Base-by-base conservation (phyloP, 768 basidiomycete species). In the Chalciporus chontae region DNA sequence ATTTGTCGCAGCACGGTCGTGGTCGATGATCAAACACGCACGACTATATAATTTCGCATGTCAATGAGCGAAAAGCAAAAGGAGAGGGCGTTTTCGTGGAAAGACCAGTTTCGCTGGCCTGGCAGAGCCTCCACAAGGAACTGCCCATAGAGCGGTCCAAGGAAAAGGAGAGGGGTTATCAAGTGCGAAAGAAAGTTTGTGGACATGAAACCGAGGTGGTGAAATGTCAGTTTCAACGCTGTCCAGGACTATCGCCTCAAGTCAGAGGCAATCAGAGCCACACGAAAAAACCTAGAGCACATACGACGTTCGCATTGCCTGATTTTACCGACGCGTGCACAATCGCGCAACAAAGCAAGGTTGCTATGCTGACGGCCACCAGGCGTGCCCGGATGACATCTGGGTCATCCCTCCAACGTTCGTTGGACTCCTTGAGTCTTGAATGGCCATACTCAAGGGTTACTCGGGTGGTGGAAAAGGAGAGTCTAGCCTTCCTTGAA, bases 311-410 rank as follows among this genome's bases (percentile, higher is more conserved):
- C 18, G 44, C 36, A 13, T 40, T 46, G 39, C 61, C 69, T 39
- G 62, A 51, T 27, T 63, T 40, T 15, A 42, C 40, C 59, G 64
- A 71, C 48, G 81, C 54, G 39, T 72, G 76, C 7, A 93, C 75
- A 1, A 74, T 65, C 5, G 63, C 57, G 40, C 86, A 80, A 56
- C 83, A 84, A 1, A 77, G 50, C 0, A 79, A 37, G 2, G 89
- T 90, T 38, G 85, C 84, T 23, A 78, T 38, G 21, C 73, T 71
- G 5, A 86, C 93, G 4, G 87, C 86, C 14, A 74, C 61, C 46
- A 96, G 69, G 18, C 95, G 76, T 5, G 87, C 84, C n/a, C 77
- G 75, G 52, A 98, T 93, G 5, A 95, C 89, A 34, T 77, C 77
- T 1, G 93, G 85, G 60, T 95, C 87, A 63, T 97, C 87, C 53